Conservation (phyloP, 257 asterid genomes). For the Gardenia jasminoides region DNA sequence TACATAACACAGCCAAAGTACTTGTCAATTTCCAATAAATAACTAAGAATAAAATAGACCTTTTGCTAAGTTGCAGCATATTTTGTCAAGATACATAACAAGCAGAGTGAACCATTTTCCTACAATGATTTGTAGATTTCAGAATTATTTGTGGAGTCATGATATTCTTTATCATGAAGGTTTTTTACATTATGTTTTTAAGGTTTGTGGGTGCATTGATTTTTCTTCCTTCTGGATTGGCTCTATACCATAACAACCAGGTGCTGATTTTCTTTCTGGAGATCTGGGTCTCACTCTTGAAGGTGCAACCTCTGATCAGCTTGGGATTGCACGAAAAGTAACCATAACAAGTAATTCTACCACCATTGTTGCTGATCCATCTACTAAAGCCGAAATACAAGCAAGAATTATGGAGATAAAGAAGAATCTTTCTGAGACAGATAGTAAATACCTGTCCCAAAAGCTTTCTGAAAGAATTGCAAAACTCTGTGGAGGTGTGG, state of each 20-base stretch:
- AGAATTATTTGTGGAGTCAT: not conserved
- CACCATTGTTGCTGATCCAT: constrained; percentile 85
- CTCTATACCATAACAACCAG: constrained; percentile 33
- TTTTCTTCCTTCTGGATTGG: constrained; percentile 15
- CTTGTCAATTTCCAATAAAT: not conserved
- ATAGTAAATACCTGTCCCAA: constrained; percentile 55
- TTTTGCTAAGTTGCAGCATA: not conserved
- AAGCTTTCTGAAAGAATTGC: constrained; percentile 88
- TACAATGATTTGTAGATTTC: not conserved
- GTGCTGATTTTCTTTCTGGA: constrained; percentile 95
- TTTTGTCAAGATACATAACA: not conserved
- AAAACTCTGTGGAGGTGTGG: constrained; percentile 87
- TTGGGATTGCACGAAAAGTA: constrained; percentile 86
- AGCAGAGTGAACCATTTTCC: not conserved
- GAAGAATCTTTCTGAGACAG: constrained; percentile 83
- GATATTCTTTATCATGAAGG: not conserved
- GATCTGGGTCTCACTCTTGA: constrained; percentile 80
- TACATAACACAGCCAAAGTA: not conserved
- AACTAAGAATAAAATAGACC: not conserved
- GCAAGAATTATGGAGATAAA: constrained; percentile 93
- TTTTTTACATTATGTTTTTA: not conserved
- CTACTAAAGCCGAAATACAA: constrained; percentile 85
- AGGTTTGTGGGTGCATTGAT: constrained; percentile 1
- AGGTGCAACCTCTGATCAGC: constrained; percentile 92
- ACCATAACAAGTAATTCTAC: constrained; percentile 62